Evolutionary conservation across 2,329 filamentous ascomycete species (phyloP).

Genomic region (Fusarium praegraminearum): DNA sequence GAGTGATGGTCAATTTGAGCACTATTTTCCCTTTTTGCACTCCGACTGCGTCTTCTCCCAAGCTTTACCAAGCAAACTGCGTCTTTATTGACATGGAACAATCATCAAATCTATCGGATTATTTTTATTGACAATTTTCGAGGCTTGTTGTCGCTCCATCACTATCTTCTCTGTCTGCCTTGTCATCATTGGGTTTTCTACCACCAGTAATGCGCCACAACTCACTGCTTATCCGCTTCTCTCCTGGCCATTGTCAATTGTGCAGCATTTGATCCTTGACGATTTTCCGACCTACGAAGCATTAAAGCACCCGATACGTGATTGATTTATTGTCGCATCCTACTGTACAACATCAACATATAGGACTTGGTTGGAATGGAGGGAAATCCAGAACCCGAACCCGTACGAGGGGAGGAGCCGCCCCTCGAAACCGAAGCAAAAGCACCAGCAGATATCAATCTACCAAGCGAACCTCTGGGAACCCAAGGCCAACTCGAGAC

Average conservation of each 20-base stretch:
- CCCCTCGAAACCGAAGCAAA: conserved; percentile 7
- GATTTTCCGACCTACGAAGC: conserved; percentile 13
- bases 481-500: conserved; percentile 12
- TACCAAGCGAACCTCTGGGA: conserved; percentile 17
- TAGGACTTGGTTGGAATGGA: conserved; percentile 44
- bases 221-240: conserved; percentile 12
- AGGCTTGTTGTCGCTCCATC: background rate
- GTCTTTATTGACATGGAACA: conserved; percentile 29
- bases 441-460: conserved; percentile 14
- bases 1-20: conserved; percentile 5
- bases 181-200: conserved; percentile 5
- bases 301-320: conserved; percentile 3
- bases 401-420: conserved; percentile 26
- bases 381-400: conserved; percentile 40
- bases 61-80: conserved; percentile 14
- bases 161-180: background rate
- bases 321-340: background rate
- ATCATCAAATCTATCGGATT: background rate
- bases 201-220: conserved; percentile 27
- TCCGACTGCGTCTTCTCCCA: conserved; percentile 17
- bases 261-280: conserved; percentile 10
- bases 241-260: conserved; percentile 16
- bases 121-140: background rate
- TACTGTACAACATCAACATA: conserved; percentile 23
- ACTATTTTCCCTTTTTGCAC: conserved; percentile 16